These are phyloP conservation scores for Nemania sp. DNA, from an alignment of 2,329 filamentous ascomycete genomes.

Conservation along the genomic window DNA sequence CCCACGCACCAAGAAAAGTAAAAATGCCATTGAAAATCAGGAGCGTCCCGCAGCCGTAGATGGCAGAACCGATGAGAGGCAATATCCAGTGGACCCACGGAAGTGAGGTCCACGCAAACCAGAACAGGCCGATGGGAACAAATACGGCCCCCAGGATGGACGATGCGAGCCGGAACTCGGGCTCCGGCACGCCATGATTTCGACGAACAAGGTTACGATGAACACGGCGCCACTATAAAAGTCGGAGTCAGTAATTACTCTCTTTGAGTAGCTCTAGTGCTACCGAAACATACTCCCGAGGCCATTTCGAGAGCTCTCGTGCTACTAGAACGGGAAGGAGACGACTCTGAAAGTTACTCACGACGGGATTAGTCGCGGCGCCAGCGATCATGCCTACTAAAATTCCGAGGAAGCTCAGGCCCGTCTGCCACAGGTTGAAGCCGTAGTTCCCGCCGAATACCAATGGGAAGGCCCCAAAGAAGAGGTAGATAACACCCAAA, in stretches of 20 bases:
- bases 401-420: conserved; percentile 77
- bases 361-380: conserved; percentile 65
- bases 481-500: conserved; percentile 87
- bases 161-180: conserved; percentile 83
- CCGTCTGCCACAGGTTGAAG: conserved; percentile 78
- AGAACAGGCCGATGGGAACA: conserved; percentile 81
- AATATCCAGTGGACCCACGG: conserved; percentile 75
- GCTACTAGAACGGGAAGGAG: too few relatives aligned
- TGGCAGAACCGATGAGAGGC: conserved; percentile 71
- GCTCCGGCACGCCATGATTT: conserved; percentile 68
- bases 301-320: too few relatives aligned
- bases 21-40: conserved; percentile 84
- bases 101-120: conserved; percentile 87
- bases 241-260: too few relatives aligned
- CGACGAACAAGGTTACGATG: conserved; percentile 60
- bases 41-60: conserved; percentile 74
- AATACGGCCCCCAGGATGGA: conserved; percentile 75
- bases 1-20: conserved; percentile 73
- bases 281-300: too few relatives aligned
- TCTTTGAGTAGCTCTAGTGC: too few relatives aligned
- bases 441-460: conserved; percentile 76
- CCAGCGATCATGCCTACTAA: conserved; percentile 69
- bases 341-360: too few relatives aligned
- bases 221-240: conserved; percentile 68
- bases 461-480: conserved; percentile 85